These are phyloP conservation scores for Diplodia intermedia DNA, from an alignment of 2,329 filamentous ascomycete genomes.

Conservation along the genomic window DNA sequence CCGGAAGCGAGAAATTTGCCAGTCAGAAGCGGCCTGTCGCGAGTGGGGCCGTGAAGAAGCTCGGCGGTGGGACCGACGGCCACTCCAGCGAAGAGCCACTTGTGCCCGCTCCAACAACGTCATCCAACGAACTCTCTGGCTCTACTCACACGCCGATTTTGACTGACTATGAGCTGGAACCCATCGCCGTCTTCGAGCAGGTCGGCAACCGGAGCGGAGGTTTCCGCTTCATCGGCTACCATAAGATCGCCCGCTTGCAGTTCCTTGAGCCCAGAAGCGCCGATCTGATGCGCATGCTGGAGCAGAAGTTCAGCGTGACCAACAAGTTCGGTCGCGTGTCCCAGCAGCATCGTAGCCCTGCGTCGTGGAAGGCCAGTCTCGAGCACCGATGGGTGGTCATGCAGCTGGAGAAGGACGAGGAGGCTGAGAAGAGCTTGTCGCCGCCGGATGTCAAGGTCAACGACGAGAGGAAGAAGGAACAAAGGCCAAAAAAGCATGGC, in stretches of 20 bases:
- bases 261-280: constrained; percentile 38
- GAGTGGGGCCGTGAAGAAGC: neutral
- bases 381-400: constrained; percentile 42
- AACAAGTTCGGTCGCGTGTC: constrained; percentile 35
- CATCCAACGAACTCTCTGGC: neutral
- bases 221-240: constrained; percentile 40
- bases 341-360: constrained; percentile 34
- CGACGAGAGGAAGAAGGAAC: neutral
- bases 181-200: constrained; percentile 41
- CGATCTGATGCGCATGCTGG: constrained; percentile 40
- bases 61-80: neutral
- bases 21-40: neutral
- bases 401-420: constrained; percentile 40
- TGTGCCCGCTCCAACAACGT: neutral
- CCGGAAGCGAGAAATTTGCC: constrained; percentile 27
- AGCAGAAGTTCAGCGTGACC: constrained; percentile 40
- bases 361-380: constrained; percentile 39
- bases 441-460: constrained; percentile 36
- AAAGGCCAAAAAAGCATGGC: neutral
- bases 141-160: neutral
- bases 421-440: constrained; percentile 37
- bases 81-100: neutral
- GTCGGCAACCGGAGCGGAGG: neutral
- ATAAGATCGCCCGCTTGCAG: constrained; percentile 37
- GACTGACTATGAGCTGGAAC: neutral